A percentile compares a stretch with the other conserved stretches of the same genome.
Evolutionary conservation across 2,329 filamentous ascomycete genomes (phyloP).

Genomic region (Lasiodiplodia citricola): DNA sequence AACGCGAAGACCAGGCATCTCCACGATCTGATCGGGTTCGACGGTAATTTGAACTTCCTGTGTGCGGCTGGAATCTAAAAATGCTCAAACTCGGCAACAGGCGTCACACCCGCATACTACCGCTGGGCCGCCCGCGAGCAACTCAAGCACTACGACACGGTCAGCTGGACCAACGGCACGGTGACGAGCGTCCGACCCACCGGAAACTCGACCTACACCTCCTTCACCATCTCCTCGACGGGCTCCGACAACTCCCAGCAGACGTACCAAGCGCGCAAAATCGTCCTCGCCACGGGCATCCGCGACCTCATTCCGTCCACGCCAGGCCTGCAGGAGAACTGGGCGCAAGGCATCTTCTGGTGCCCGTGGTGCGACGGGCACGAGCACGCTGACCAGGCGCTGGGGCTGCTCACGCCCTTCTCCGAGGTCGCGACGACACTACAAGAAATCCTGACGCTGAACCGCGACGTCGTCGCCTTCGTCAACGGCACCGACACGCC

Average conservation of each 20-base stretch:
- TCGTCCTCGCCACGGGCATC: constrained; percentile 10
- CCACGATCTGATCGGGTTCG: constrained; percentile 9
- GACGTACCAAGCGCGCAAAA: neutral
- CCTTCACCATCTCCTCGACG: neutral
- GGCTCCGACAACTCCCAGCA: neutral
- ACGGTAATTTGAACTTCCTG: neutral
- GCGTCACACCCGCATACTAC: constrained; percentile 8
- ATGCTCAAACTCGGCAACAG: neutral
- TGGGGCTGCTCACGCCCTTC: neutral
- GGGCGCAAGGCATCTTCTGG: constrained; percentile 13
- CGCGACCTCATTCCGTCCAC: neutral
- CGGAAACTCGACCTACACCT: neutral
- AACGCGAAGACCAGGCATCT: constrained; percentile 37
- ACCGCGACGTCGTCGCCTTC: constrained; percentile 9
- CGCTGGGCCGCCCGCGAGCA: neutral
- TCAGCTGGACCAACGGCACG: constrained; percentile 1
- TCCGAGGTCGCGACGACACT: neutral
- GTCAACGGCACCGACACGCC: constrained; percentile 19
- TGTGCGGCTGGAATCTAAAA: too few relatives aligned
- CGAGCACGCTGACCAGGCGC: neutral
- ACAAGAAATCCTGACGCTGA: constrained; percentile 1
- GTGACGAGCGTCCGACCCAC: neutral
- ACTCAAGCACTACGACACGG: neutral
- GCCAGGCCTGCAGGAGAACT: neutral
- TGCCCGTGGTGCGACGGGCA: constrained; percentile 19